Conservation (phyloP, 2,329 filamentous ascomycete species). For the Colletotrichum sp. region DNA sequence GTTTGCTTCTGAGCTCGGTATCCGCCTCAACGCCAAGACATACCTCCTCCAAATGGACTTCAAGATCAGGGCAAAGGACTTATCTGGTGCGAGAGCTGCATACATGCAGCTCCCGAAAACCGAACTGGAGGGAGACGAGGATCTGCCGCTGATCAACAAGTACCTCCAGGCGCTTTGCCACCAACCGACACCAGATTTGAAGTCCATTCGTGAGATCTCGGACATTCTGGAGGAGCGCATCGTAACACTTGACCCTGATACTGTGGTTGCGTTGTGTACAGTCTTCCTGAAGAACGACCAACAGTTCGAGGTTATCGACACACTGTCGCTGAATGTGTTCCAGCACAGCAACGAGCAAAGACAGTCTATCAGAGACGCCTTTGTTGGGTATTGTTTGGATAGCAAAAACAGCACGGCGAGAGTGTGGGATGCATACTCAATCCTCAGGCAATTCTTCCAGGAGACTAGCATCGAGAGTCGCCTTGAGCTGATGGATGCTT, state of each 20-base stretch:
- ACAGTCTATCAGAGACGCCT: conserved; percentile 65
- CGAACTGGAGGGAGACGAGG: conserved; percentile 58
- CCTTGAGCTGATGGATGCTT: conserved; percentile 77
- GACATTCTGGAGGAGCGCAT: conserved; percentile 75
- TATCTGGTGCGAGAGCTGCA: conserved; percentile 70
- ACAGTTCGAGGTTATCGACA: conserved; percentile 78
- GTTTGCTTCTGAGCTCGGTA: conserved; percentile 67
- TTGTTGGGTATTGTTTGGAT: conserved; percentile 74
- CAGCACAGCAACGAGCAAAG: conserved; percentile 75
- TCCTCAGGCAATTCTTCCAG: conserved; percentile 68
- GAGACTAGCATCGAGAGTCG: conserved; percentile 71
- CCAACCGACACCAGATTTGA: conserved; percentile 66
- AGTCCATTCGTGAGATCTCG: conserved; percentile 74
- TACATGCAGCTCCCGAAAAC: conserved; percentile 65
- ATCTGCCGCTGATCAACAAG: conserved; percentile 69
- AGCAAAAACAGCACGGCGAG: conserved; percentile 64
- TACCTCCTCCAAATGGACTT: conserved; percentile 79
- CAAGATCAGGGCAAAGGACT: conserved; percentile 73
- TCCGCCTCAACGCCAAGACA: conserved; percentile 72
- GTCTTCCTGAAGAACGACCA: conserved; percentile 79
- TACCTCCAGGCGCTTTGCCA: conserved; percentile 74
- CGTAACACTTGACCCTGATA: conserved; percentile 73
- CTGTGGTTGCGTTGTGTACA: conserved; percentile 74
- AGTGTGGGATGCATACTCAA: conserved; percentile 69
- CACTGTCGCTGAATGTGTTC: conserved; percentile 77